These are phyloP conservation scores for Pleochaeta shiraiana DNA, from an alignment of 2,329 filamentous ascomycete genomes.

Conservation along the genomic window DNA sequence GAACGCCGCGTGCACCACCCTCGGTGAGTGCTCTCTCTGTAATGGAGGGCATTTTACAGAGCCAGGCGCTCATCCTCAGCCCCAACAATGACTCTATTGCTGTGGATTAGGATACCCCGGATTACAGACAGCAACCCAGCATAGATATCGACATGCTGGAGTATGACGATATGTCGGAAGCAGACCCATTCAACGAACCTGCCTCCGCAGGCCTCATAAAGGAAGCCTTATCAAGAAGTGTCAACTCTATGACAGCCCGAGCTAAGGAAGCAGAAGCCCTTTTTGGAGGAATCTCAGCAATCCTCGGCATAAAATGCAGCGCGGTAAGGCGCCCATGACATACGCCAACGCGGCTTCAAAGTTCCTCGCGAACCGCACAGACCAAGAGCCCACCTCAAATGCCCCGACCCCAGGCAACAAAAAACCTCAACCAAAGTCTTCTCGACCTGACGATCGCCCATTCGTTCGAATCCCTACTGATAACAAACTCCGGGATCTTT, in stretches of 20 bases:
- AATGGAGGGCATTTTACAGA: no score
- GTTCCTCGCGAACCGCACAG: not conserved
- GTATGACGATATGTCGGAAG: not conserved
- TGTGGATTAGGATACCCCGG: not conserved
- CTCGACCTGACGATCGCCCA: not conserved
- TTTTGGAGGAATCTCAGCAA: not conserved
- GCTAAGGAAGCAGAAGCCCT: no score
- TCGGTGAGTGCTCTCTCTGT: not conserved
- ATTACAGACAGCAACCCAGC: no score
- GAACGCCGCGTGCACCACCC: not conserved
- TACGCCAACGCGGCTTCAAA: not conserved
- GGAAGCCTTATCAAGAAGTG: not conserved
- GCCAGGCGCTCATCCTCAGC: not conserved
- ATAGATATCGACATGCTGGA: no score
- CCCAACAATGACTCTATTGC: not conserved
- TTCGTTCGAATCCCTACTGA: not conserved
- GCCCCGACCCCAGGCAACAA: not conserved
- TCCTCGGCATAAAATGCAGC: not conserved
- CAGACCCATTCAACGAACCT: not conserved
- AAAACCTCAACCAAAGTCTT: not conserved
- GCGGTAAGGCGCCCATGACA: not conserved
- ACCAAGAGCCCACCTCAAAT: not conserved
- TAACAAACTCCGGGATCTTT: not conserved
- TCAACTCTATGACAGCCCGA: no score
- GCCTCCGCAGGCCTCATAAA: not conserved